Conservation (phyloP, 108 stramenopile species). For the Schizochytrium sp. region DNA sequence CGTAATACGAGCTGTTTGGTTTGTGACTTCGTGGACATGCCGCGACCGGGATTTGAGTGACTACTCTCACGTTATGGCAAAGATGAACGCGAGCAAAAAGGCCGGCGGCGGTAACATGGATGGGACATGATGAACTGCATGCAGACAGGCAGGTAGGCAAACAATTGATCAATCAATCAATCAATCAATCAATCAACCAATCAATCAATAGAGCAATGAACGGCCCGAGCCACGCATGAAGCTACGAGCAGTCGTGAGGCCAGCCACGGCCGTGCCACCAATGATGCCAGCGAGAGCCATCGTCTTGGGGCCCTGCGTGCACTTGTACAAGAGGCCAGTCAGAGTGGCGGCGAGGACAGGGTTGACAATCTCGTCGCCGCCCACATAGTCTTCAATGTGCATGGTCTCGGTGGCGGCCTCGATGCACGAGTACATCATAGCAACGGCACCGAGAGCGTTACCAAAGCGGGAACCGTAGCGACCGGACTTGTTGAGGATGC, state of each 20-base stretch:
- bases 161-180: too few relatives aligned
- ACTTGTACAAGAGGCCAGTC: constrained; percentile 4
- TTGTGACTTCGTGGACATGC: too few relatives aligned
- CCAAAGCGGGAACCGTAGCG: neutral
- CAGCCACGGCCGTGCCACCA: neutral
- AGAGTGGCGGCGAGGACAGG: neutral
- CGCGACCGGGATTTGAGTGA: too few relatives aligned
- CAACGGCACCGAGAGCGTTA: constrained; percentile 4
- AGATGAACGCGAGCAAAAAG: too few relatives aligned
- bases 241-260: neutral
- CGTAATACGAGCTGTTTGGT: too few relatives aligned
- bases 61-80: too few relatives aligned
- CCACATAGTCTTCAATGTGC: neutral
- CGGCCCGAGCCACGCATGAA: neutral
- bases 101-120: too few relatives aligned
- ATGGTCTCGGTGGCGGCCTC: neutral
- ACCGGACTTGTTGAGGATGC: constrained; percentile 7
- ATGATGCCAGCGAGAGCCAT: neutral
- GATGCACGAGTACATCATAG: constrained; percentile 16
- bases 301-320: constrained; percentile 16
- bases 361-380: neutral
- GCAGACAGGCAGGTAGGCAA: too few relatives aligned
- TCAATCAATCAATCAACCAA: too few relatives aligned
- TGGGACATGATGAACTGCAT: too few relatives aligned
- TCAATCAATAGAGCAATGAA: neutral